Base-by-base conservation (phyloP, 371 early-diverging fungal genomes). In the Rhizopus delemar region DNA sequence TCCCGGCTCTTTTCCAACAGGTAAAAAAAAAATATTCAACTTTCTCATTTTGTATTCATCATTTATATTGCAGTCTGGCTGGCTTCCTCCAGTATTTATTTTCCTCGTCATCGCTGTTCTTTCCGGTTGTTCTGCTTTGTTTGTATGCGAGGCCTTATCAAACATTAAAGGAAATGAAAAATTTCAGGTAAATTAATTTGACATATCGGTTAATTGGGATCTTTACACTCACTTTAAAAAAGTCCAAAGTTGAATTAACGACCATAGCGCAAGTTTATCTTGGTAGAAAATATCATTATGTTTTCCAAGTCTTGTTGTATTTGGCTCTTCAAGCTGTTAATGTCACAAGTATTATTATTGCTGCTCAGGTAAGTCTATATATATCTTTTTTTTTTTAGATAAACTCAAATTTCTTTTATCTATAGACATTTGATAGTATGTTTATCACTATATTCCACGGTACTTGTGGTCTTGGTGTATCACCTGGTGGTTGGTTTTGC, bases 141-240 rank as follows among this genome's bases (percentile, higher is more conserved):
- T 92, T 62, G 83, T 90, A 16, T 85, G 89, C 56, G 93, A 93
- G 60, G 87, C 88, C 9, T 83, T 93, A 79, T 87, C 90, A 46
- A 84, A 82, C 48, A 83, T 91, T 36, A 85, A 86, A 8, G 93
- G 92, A 15, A 93, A 91, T 70, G 83, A 85, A 50, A 77, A 83
- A 33, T 83, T 86, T 50, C 84, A 86, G 59, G 84, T 80, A 48
- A 65, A 51, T 8, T 48, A 8, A 8, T 5, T 28, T 22, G 22
- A 9, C 5, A 29, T 7, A 36, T 6, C 16, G 8, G 34, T 29
- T 34, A 38, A 54, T 34, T n/a, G 34, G 45, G n/a, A 39, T 38
- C 16, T 32, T 51, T 22, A 41, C 52, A 28, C 7, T 57, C 54
- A 46, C 46, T 48, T 5, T 15, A 3, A 34, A 45, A 45, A 46